Evolutionary conservation across 2,329 filamentous ascomycete species (phyloP).

Genomic region (Calonectria pseudoturangicola): DNA sequence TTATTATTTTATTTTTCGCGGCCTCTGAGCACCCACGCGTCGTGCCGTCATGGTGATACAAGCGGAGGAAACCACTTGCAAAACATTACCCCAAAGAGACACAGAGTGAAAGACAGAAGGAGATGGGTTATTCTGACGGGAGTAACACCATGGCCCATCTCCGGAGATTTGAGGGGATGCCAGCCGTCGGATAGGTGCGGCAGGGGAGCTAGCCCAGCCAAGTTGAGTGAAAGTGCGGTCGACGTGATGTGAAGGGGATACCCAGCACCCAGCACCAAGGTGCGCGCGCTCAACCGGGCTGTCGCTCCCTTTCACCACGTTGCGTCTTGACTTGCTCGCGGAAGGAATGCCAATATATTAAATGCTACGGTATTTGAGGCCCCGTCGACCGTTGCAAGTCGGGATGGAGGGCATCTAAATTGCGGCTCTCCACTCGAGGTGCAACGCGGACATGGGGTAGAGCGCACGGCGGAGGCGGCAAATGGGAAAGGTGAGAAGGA

Average conservation of each 20-base stretch:
- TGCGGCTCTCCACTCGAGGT: slow-evolving; percentile 45
- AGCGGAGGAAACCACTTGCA: background rate
- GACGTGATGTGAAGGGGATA: slow-evolving; percentile 17
- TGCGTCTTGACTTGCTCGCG: background rate
- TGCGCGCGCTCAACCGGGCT: slow-evolving; percentile 5
- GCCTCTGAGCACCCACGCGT: background rate
- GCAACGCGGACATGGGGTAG: slow-evolving; percentile 37
- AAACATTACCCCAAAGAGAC: background rate
- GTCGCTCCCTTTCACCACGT: slow-evolving; percentile 6
- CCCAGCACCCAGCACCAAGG: background rate
- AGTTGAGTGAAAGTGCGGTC: slow-evolving; percentile 6
- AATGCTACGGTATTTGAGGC: slow-evolving; percentile 26
- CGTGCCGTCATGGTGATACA: slow-evolving; percentile 9
- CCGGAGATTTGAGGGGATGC: slow-evolving; percentile 37
- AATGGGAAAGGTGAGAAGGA: slow-evolving; percentile 11
- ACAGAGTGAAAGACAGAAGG: background rate
- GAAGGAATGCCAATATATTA: slow-evolving; percentile 17
- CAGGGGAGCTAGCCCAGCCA: slow-evolving; percentile 25
- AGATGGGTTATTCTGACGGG: slow-evolving; percentile 1
- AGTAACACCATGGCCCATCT: slow-evolving; percentile 27
- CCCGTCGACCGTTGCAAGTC: slow-evolving; percentile 15
- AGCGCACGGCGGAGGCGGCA: background rate
- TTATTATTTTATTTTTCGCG: background rate
- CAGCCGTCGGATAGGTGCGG: slow-evolving; percentile 18
- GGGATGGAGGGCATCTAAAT: slow-evolving; percentile 35